A percentile compares a stretch with the other conserved stretches of the same genome.
Conservation (phyloP, 2,329 filamentous ascomycete genomes). For the Ramichloridium luteum region DNA sequence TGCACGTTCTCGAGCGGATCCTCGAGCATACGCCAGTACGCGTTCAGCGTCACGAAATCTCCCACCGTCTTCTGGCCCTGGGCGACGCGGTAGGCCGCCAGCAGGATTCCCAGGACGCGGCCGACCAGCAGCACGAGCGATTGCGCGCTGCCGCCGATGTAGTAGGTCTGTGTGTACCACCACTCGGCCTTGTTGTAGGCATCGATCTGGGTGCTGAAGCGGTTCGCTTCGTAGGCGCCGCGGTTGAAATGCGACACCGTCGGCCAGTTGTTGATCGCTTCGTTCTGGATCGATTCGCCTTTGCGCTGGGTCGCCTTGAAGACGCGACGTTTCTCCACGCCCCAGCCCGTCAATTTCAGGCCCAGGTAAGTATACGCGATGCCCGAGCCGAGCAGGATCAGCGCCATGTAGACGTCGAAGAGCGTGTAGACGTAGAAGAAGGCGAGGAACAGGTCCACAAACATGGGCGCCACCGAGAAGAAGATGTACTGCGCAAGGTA, state of each 20-base stretch:
- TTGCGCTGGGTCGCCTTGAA: constrained; percentile 29
- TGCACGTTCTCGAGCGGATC: constrained; percentile 40
- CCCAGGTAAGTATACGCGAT: constrained; percentile 43
- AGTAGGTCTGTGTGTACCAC: constrained; percentile 19
- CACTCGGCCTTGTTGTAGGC: constrained; percentile 24
- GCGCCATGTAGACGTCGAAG: constrained; percentile 50
- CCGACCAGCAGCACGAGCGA: constrained; percentile 37
- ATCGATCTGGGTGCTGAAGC: constrained; percentile 34
- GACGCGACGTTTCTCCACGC: constrained; percentile 17
- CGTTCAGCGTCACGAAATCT: constrained; percentile 51
- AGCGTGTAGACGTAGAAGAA: constrained; percentile 48
- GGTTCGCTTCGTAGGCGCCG: constrained; percentile 39
- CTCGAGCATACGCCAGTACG: constrained; percentile 47
- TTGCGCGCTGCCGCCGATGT: constrained; percentile 30
- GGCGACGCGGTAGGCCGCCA: constrained; percentile 43
- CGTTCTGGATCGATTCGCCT: constrained; percentile 43
- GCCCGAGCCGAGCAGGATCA: constrained; percentile 36
- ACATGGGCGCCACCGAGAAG: constrained; percentile 49
- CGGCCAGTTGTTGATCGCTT: constrained; percentile 48
- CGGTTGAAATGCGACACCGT: constrained; percentile 50
- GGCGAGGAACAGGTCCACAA: constrained; percentile 50
- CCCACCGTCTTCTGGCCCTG: constrained; percentile 41
- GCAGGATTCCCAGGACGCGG: constrained; percentile 37
- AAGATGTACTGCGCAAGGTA: constrained; percentile 47
- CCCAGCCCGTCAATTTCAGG: constrained; percentile 32